phyloP scores from a whole-genome alignment of 129 eudicot species.

The Ambrosia trifida region DNA sequence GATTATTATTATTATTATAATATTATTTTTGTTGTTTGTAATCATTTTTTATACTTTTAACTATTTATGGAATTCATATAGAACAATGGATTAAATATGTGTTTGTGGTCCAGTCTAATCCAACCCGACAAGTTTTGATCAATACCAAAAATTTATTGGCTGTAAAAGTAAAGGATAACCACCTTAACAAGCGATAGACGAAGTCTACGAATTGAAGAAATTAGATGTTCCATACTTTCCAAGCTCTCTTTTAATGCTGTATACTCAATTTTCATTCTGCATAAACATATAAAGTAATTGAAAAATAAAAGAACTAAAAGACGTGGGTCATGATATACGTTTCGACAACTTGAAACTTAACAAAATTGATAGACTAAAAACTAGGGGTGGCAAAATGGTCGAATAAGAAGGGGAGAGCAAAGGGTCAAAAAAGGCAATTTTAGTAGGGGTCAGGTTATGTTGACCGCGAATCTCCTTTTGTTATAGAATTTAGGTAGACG shows the following conservation, averaged over 20 bases:
- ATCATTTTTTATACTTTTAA: background rate
- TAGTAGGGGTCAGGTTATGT: background rate
- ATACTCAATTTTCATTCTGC: constrained; percentile 83
- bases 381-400: background rate
- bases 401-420: no score
- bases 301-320: background rate
- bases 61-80: background rate
- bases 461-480: background rate
- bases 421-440: background rate
- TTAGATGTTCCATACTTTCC: constrained; percentile 77
- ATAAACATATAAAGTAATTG: constrained; percentile 6
- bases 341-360: background rate
- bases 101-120: background rate
- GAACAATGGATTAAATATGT: background rate
- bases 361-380: background rate
- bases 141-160: background rate
- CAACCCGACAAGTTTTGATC: background rate
- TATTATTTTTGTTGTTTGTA: background rate
- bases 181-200: constrained; percentile 80
- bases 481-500: background rate
- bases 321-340: background rate
- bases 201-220: constrained; percentile 63
- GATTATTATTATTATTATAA: background rate
- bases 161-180: background rate
- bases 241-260: constrained; percentile 84